Evolutionary conservation across 1,284 basidiomycete genomes (phyloP), one percentile per base, ranked within the genome.

Genomic region (Phenoliferia sp.): DNA sequence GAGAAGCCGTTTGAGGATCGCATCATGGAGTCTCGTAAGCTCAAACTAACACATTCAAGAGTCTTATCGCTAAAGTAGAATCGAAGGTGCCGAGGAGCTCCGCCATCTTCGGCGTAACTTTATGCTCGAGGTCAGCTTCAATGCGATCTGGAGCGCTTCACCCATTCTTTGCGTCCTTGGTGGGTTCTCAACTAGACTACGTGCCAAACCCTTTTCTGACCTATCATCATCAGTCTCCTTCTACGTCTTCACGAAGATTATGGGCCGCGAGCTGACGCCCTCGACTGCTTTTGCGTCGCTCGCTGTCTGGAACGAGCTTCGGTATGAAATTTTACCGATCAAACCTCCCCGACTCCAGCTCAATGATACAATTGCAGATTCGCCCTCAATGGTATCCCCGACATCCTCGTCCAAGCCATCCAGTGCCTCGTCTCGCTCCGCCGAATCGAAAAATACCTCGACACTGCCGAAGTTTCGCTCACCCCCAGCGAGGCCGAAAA

Each of bases 1-100:
- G 94, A 96, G 79, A 86, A 90, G 28, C 90, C 87, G 74, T 95
- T 95, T 75, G 92, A 95, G 79, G 82, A 83, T 35, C 84, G 85
- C 10, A 87, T 95, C 10, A 78, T 90, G 64, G 86, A 84, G 62
- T 69, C 72, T 28, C 61, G 75, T 31, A 9, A 19, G 48, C 34
- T 10, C n/a, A n/a, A n/a, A n/a, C n/a, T 32, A 32, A 12, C 39
- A 12, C 12, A 12, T 44, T 44, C 39, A 12, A 12, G 22, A 44
- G 12, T 39, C 19, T 19, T 28, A 15, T 3, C 32, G 34, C 39
- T 22, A 12, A 44, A 44, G 39, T 22, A 12, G 39, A 44, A 12
- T 44, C 39, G 39, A 44, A 59, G 59, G 57, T 44, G 62, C 62
- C 17, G 67, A 67, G 31, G 71, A 73, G 58, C 64, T 74, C 34